Percentiles rank a stretch among this genome's conserved stretches.
Conservation (phyloP, 2,329 filamentous ascomycete species). For the Exophiala alcalophila region DNA sequence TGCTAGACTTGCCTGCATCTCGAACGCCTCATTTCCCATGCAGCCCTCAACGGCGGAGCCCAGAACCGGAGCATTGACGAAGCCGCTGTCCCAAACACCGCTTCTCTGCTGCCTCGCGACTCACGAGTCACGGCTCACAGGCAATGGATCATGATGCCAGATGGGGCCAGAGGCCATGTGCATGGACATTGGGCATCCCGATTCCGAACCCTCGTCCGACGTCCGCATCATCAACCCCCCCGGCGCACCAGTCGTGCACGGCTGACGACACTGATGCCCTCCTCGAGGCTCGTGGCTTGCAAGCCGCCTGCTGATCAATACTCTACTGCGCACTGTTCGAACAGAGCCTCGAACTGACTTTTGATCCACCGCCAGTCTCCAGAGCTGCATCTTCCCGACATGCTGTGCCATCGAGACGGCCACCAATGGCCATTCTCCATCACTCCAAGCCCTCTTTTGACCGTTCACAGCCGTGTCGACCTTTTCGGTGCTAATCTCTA, state of each 20-base stretch:
- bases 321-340: background rate
- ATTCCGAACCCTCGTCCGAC: too few relatives aligned
- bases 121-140: too few relatives aligned
- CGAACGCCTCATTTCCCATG: slow-evolving; percentile 9
- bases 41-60: slow-evolving; percentile 12
- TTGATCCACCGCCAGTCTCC: slow-evolving; percentile 23
- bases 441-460: slow-evolving; percentile 19
- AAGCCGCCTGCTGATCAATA: slow-evolving; percentile 23
- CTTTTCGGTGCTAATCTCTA: slow-evolving; percentile 9
- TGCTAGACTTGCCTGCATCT: too few relatives aligned
- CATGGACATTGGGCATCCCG: too few relatives aligned
- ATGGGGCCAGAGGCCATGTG: too few relatives aligned
- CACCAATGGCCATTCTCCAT: slow-evolving; percentile 22
- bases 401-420: slow-evolving; percentile 11
- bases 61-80: slow-evolving; percentile 12
- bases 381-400: slow-evolving; percentile 20
- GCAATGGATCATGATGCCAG: too few relatives aligned
- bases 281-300: slow-evolving; percentile 23
- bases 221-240: too few relatives aligned
- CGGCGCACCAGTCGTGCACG: too few relatives aligned
- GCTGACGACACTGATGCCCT: background rate
- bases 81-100: too few relatives aligned
- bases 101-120: too few relatives aligned
- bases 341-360: slow-evolving; percentile 30
- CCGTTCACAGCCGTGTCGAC: slow-evolving; percentile 22